Evolutionary conservation across 2,329 filamentous ascomycete species (phyloP), one percentile per base, ranked within the genome.

Genomic region (Paracamarosporium sp.): DNA sequence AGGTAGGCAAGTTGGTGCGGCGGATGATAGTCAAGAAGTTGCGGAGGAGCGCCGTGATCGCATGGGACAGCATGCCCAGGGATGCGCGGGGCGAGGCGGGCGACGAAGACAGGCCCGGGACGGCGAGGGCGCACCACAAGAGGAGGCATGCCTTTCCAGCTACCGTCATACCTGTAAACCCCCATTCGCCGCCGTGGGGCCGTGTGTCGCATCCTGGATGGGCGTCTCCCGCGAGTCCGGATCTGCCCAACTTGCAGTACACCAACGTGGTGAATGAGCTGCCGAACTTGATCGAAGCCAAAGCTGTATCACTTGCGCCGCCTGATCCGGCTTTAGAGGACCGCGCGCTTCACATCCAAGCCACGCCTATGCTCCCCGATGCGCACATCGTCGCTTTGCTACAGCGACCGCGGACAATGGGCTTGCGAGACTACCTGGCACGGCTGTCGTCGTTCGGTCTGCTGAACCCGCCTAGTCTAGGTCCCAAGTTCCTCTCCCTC

Each of bases 241-340:
- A 95, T 70, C 79, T 95, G 17, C 88, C 92, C 4, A 87, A 92
- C 69, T 79, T 98, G n/a, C 88, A 96, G 63, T 98, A 96, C 76
- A 85, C 83, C 66, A 87, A 88, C 1, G 92, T 99, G 24, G 82
- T 97, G 17, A 83, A 85, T 35, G 94, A 98, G 76, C 82, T 99
- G 24, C 92, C 93, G 1, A 90, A 96, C 71, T 83, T 98, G 27
- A 91, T 98, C 61, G 94, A 98, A 79, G 94, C 92, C 9, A 94
- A 94, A 75, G 94, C 93, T 1, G 87, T 97, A n/a, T 93, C 91
- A 0, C 84, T 97, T 35, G 92, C 90, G 0, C 92, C 89, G 28
- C 80, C 82, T 0, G 82, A 84, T 62, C 81, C 83, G 4, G 74
- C 78, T 3, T 67, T 78, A 24, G 72, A 74, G 45, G 59, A 48